These are phyloP conservation scores for Chytriomyces sp. DNA, from an alignment of 192 early-diverging fungal species.

Conservation along the genomic window DNA sequence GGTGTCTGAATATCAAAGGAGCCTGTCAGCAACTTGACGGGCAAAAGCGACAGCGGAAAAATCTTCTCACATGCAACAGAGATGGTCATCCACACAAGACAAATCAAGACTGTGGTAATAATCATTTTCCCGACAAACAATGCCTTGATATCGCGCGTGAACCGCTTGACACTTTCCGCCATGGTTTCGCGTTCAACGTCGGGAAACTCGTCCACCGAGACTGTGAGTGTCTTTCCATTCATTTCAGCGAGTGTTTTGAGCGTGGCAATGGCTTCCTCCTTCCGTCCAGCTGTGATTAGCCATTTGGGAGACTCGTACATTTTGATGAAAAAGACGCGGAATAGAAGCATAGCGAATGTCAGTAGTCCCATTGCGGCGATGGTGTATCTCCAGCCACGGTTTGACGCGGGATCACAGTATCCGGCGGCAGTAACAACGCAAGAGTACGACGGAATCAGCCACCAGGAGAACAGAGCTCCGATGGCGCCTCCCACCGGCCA, in stretches of 20 bases:
- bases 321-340: constrained; percentile 60
- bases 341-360: constrained; percentile 73
- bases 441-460: constrained; percentile 65
- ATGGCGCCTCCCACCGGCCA: constrained; percentile 82
- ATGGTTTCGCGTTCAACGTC: neutral
- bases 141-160: neutral
- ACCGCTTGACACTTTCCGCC: neutral
- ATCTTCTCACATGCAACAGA: constrained; percentile 79
- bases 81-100: constrained; percentile 77
- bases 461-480: constrained; percentile 66
- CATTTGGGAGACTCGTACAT: constrained; percentile 83
- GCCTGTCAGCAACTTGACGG: no score
- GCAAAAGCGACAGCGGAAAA: no score
- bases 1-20: no score
- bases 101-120: constrained; percentile 70
- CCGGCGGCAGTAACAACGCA: constrained; percentile 6
- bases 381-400: constrained; percentile 67
- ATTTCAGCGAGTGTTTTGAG: constrained; percentile 21
- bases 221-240: constrained; percentile 15
- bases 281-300: constrained; percentile 55
- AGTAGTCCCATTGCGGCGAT: constrained; percentile 63
- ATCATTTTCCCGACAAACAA: neutral
- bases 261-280: constrained; percentile 27
- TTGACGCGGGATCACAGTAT: neutral
- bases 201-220: constrained; percentile 7